A percentile compares a stretch with the other conserved stretches of the same genome.
Conservation (phyloP, 2,329 filamentous ascomycete genomes). For the Cordyceps cateniannulata region DNA sequence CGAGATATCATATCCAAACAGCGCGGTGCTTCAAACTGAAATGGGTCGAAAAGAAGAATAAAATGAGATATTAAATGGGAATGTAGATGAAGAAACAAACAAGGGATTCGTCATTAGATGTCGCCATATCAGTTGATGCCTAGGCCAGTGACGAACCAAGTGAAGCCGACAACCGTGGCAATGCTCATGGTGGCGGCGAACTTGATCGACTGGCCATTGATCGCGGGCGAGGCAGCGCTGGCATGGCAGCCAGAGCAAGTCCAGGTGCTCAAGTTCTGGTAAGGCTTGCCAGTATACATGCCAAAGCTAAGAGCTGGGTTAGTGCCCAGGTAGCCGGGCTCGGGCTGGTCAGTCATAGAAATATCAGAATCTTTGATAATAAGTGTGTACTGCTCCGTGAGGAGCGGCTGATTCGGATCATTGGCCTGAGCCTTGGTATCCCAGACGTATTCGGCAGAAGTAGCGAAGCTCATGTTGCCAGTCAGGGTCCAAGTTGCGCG, state of each 20-base stretch:
- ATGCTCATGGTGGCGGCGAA: slow-evolving; percentile 48
- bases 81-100: neutral
- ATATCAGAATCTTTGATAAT: slow-evolving; percentile 55
- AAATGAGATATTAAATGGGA: neutral
- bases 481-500: slow-evolving; percentile 54
- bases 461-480: slow-evolving; percentile 54
- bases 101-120: neutral
- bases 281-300: slow-evolving; percentile 47
- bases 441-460: slow-evolving; percentile 49
- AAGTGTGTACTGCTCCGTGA: slow-evolving; percentile 52
- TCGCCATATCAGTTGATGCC: slow-evolving; percentile 25
- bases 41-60: neutral
- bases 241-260: slow-evolving; percentile 46
- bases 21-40: neutral
- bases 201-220: slow-evolving; percentile 41
- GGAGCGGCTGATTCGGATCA: slow-evolving; percentile 38
- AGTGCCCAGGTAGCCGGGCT: slow-evolving; percentile 49
- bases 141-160: slow-evolving; percentile 55
- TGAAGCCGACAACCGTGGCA: slow-evolving; percentile 53
- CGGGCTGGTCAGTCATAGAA: slow-evolving; percentile 40
- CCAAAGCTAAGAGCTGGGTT: slow-evolving; percentile 48
- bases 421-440: slow-evolving; percentile 47
- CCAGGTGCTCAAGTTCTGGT: slow-evolving; percentile 46
- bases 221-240: slow-evolving; percentile 41
- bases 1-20: neutral